These are phyloP conservation scores for Russula sp. DNA, from an alignment of 768 basidiomycete genomes.

Conservation along the genomic window DNA sequence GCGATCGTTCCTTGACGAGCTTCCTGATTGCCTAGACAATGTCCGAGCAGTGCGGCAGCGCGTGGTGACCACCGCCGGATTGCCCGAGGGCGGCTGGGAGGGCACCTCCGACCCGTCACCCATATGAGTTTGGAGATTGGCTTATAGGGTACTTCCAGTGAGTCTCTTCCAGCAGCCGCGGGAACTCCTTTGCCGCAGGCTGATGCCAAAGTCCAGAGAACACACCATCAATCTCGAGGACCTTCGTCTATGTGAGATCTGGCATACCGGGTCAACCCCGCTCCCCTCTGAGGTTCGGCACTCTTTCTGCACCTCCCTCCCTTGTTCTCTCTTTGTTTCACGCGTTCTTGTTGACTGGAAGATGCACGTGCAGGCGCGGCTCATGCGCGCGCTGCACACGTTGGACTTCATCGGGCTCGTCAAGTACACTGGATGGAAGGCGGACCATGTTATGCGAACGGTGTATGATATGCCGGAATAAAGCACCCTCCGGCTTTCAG, in stretches of 20 bases:
- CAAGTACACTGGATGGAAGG: slow-evolving; percentile 72
- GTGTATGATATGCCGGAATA: slow-evolving; percentile 47
- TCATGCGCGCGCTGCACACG: slow-evolving; percentile 75
- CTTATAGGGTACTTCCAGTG: slow-evolving; percentile 30
- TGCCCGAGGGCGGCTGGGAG: not conserved
- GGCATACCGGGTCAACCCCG: slow-evolving; percentile 61
- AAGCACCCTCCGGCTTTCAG: not conserved
- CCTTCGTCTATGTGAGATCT: slow-evolving; percentile 56
- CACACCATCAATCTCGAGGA: slow-evolving; percentile 45
- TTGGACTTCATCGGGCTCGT: slow-evolving; percentile 76
- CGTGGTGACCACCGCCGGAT: not conserved
- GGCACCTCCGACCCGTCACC: slow-evolving; percentile 4
- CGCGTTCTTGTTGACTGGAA: slow-evolving; percentile 32
- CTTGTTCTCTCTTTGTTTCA: not conserved
- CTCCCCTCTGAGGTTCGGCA: slow-evolving; percentile 60
- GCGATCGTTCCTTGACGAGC: slow-evolving; percentile 33
- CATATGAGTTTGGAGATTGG: slow-evolving; percentile 42
- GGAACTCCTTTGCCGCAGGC: not conserved
- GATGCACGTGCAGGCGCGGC: slow-evolving; percentile 66
- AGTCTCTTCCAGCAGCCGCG: slow-evolving; percentile 6
- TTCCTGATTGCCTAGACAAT: slow-evolving; percentile 21
- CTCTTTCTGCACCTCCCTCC: not conserved
- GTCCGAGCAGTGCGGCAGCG: not conserved
- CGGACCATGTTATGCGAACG: slow-evolving; percentile 67
- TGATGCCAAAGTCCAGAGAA: slow-evolving; percentile 31